These are phyloP conservation scores for Saccharomyces hybrid DNA, from an alignment of 1,139 yeast genomes.

Conservation along the genomic window DNA sequence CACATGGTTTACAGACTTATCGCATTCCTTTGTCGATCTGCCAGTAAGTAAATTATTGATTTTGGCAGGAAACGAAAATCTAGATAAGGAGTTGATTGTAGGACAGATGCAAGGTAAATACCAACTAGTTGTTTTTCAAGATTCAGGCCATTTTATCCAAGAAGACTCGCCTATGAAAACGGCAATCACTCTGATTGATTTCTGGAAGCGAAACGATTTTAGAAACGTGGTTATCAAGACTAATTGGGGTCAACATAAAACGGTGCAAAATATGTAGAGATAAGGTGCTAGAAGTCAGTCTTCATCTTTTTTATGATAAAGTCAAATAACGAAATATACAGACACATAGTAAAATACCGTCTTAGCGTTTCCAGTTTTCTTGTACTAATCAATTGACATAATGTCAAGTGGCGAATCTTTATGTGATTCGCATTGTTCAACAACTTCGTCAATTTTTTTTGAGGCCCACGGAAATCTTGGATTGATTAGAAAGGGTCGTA, in stretches of 20 bases:
- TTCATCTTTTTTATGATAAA: neutral
- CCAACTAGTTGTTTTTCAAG: slow-evolving; percentile 76
- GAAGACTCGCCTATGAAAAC: slow-evolving; percentile 80
- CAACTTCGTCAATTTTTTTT: slow-evolving; percentile 75
- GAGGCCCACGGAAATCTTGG: slow-evolving; percentile 92
- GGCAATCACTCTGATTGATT: slow-evolving; percentile 49
- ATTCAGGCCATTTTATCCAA: slow-evolving; percentile 85
- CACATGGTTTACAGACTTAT: slow-evolving; percentile 70
- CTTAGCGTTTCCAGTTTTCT: no score
- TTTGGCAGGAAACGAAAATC: slow-evolving; percentile 83
- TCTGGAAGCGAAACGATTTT: slow-evolving; percentile 45
- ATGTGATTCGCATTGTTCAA: slow-evolving; percentile 42
- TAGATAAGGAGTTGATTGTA: slow-evolving; percentile 76
- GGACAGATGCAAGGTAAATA: slow-evolving; percentile 98
- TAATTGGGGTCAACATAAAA: slow-evolving; percentile 32
- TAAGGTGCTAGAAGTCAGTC: slow-evolving; percentile 3
- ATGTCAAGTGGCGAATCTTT: slow-evolving; percentile 31
- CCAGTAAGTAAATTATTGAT: slow-evolving; percentile 64
- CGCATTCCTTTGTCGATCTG: slow-evolving; percentile 49
- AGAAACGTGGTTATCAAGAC: slow-evolving; percentile 32
- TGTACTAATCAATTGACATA: slow-evolving; percentile 38
- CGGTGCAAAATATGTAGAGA: slow-evolving; percentile 4
- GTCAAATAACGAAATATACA: neutral
- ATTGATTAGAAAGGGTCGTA: slow-evolving; percentile 85
- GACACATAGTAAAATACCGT: neutral